Base-by-base conservation (phyloP, 108 stramenopile species). In the Fragilariopsis cylindrus region DNA sequence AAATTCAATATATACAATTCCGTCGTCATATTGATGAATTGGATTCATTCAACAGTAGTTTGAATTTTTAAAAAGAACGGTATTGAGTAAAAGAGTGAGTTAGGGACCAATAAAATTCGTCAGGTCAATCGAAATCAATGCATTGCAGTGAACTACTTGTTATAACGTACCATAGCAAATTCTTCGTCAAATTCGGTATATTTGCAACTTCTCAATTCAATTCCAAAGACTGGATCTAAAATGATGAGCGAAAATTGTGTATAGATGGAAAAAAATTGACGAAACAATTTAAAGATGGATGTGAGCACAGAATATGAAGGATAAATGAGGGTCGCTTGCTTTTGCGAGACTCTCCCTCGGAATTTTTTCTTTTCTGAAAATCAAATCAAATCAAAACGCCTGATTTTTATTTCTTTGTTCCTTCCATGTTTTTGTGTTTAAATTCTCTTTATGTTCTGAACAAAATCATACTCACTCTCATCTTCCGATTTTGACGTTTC, bases 111-210 rank as follows among this genome's bases (percentile, higher is more conserved):
- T 63, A 19, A 30, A 30, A 30, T 30, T 30, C 30, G 30, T 30
- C 1, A 30, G 30, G 0, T 30, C 30, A 30, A 30, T 63, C 12
- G 21, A 19, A 3, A 12, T 16, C 18, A 12, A 18, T 15, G 0
- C 21, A 30, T 12, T 16, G 3, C 12, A 12, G 15, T 15, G 18
- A 63, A 19, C 15, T 30, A 63, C 12, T 63, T 63, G 12, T 1
- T 2, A 15, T 64, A 21, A 71, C 71, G 9, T 57, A 78, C 77
- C 77, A 78, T 73, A 43, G 66, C 65, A 42, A 78, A 58, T 40
- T 54, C 63, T 19, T 72, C 65, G 49, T 78, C 71, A 18, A 52
- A 50, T 11, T 78, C 66, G 2, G 71, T 78, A 42, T 65, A 60
- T 46, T 72, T 73, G 46, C 77, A 78, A 60, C 77, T 78, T n/a